phyloP scores from a whole-genome alignment of 208 protist species.

The Balamuthia mandrillaris region DNA sequence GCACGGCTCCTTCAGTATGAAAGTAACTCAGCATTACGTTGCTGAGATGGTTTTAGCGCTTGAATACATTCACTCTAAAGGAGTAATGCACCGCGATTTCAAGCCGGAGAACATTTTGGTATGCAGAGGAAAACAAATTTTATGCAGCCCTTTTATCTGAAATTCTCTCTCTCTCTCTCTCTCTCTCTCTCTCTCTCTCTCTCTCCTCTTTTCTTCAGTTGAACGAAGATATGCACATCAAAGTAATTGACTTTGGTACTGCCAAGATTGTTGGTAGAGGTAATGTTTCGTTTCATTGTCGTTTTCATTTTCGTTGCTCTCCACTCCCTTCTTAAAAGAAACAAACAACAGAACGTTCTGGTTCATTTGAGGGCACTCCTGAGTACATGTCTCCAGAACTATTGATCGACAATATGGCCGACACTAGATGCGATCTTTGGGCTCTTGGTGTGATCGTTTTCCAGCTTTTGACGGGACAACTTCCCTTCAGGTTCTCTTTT shows the following conservation, averaged over 20 bases:
- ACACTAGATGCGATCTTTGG: constrained; percentile 56
- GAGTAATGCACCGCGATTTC: constrained; percentile 53
- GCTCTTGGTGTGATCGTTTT: constrained; percentile 65
- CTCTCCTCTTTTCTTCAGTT: not conserved
- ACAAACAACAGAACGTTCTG: not conserved
- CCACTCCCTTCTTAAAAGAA: no score
- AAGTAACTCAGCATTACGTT: constrained; percentile 63
- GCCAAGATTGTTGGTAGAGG: not conserved
- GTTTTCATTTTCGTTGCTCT: not conserved
- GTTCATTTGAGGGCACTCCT: constrained; percentile 57
- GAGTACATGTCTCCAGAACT: constrained; percentile 65
- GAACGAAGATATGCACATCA: not conserved
- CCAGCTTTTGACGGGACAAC: constrained; percentile 49
- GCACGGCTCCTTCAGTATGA: constrained; percentile 53
- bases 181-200: no score
- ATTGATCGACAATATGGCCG: constrained; percentile 46
- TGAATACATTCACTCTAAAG: constrained; percentile 69
- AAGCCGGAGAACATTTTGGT: no score
- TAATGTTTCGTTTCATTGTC: not conserved
- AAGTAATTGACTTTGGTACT: constrained; percentile 17
- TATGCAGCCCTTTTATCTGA: no score
- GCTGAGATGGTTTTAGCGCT: constrained; percentile 80
- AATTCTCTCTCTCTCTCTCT: no score
- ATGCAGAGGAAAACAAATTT: no score
- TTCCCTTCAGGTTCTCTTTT: constrained; percentile 44